phyloP scores from a whole-genome alignment of 2,329 filamentous ascomycete genomes.

The Calonectria hongkongensis region DNA sequence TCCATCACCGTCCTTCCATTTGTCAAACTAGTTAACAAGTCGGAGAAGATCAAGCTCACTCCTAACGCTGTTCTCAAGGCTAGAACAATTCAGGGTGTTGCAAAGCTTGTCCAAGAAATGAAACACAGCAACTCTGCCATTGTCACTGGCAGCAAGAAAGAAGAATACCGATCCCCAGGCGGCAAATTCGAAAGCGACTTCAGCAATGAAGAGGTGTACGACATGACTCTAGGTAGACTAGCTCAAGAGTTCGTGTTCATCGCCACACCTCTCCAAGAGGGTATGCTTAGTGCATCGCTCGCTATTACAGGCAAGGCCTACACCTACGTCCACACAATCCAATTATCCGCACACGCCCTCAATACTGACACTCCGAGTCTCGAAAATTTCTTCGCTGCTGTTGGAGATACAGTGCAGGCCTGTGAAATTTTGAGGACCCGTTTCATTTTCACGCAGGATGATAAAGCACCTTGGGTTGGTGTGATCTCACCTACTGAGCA shows the following conservation, averaged over 20 bases:
- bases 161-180: background rate
- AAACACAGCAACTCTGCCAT: background rate
- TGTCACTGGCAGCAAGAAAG: background rate
- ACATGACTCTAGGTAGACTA: background rate
- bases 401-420: slow-evolving; percentile 5
- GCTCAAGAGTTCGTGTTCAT: background rate
- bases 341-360: slow-evolving; percentile 8
- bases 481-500: background rate
- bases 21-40: slow-evolving; percentile 1
- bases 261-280: slow-evolving; percentile 4
- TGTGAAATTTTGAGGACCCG: slow-evolving; percentile 12
- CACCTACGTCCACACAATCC: slow-evolving; percentile 4
- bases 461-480: slow-evolving; percentile 9
- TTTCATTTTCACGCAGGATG: slow-evolving; percentile 10
- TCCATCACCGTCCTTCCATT: slow-evolving; percentile 13
- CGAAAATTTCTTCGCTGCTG: background rate
- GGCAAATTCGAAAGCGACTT: too few relatives aligned
- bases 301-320: slow-evolving; percentile 5
- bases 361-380: background rate
- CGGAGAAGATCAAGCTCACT: background rate
- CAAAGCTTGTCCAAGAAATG: background rate
- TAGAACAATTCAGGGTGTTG: background rate
- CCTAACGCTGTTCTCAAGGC: slow-evolving; percentile 2
- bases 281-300: slow-evolving; percentile 6
- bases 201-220: background rate